Evolutionary conservation across 2,329 filamentous ascomycete genomes (phyloP).

Genomic region (Epicoccum sorghinum): DNA sequence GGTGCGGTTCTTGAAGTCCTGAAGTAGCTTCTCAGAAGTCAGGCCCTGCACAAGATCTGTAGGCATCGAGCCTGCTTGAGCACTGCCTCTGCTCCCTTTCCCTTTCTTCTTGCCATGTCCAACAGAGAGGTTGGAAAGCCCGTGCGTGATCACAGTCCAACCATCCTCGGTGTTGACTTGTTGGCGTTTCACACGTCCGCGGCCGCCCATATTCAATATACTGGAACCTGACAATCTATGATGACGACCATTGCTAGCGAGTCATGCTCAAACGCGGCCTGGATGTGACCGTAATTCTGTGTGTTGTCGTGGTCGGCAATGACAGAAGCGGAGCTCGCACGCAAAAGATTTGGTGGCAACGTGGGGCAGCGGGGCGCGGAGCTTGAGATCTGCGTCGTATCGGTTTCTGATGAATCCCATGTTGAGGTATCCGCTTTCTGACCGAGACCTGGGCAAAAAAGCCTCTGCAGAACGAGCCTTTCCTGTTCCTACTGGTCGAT

Average conservation of each 20-base stretch:
- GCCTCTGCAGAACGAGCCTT: constrained; percentile 2
- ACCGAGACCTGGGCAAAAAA: background rate
- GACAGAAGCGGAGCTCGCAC: background rate
- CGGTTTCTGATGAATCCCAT: background rate
- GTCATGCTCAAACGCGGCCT: constrained; percentile 1
- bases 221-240: background rate
- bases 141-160: constrained; percentile 47
- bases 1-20: constrained; percentile 30
- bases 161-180: constrained; percentile 40
- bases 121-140: constrained; percentile 19
- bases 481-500: background rate
- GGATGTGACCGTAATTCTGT: background rate
- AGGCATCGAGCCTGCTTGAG: constrained; percentile 20
- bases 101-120: constrained; percentile 12
- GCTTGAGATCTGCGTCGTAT: background rate
- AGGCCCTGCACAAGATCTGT: constrained; percentile 28
- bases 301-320: background rate
- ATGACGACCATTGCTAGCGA: constrained; percentile 1
- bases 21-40: constrained; percentile 31
- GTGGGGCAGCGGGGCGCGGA: constrained; percentile 5
- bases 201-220: constrained; percentile 11
- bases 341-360: background rate
- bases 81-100: background rate
- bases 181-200: constrained; percentile 38
- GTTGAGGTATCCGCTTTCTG: background rate